These are phyloP conservation scores for Daldinia caldariorum DNA, from an alignment of 495 filamentous ascomycete genomes.

Conservation along the genomic window DNA sequence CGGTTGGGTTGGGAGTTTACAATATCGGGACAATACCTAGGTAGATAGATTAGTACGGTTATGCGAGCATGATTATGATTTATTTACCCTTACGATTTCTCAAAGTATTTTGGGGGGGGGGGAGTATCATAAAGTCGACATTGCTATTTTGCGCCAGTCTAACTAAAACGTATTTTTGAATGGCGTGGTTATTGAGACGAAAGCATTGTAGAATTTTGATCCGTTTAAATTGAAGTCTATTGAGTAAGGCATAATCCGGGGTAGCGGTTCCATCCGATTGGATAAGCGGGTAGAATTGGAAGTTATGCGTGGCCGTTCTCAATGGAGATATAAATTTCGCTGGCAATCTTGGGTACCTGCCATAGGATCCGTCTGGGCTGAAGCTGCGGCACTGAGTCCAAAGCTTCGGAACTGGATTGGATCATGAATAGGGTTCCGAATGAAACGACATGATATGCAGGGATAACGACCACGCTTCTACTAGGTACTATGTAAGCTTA, in stretches of 20 bases:
- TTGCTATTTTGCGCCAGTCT: neutral
- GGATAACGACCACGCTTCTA: neutral
- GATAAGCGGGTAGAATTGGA: neutral
- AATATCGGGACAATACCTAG: constrained; percentile 27
- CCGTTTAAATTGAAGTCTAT: neutral
- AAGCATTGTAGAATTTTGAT: neutral
- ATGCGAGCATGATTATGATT: constrained; percentile 32
- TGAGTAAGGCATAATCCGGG: constrained; percentile 5
- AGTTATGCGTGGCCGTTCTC: constrained; percentile 5
- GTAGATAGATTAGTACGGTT: constrained; percentile 33
- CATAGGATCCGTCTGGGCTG: too few species aligned
- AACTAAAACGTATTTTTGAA: neutral
- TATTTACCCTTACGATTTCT: neutral
- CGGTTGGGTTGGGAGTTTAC: constrained; percentile 12
- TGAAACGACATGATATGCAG: neutral
- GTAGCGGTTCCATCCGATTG: constrained; percentile 13
- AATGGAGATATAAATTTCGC: constrained; percentile 1
- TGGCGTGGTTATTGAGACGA: neutral
- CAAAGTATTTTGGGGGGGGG: neutral
- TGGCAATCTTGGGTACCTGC: too few species aligned
- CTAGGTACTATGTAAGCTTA: neutral
- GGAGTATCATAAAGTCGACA: neutral
- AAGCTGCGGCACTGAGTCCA: neutral
- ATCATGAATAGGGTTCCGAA: constrained; percentile 11
- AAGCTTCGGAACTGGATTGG: constrained; percentile 15